Conservation (phyloP, 1,284 basidiomycete species). For the Ganoderma lucidum region DNA sequence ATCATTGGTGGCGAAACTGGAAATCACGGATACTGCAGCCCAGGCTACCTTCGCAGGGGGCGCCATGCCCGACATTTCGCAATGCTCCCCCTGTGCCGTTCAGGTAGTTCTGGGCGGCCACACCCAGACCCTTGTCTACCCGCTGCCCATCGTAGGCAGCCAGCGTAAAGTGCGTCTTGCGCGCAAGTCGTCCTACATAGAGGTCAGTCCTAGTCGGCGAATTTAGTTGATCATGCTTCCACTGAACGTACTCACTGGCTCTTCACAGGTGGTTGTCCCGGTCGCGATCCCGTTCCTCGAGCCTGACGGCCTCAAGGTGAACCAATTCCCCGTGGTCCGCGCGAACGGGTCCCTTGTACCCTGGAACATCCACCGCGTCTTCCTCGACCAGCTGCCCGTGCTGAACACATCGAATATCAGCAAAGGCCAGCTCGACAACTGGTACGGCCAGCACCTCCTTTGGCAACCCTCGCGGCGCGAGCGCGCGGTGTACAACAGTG, state of each 20-base stretch:
- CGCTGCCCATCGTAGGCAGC: slow-evolving; percentile 44
- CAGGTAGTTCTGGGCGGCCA: slow-evolving; percentile 37
- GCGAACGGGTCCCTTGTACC: slow-evolving; percentile 33
- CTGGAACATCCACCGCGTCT: slow-evolving; percentile 53
- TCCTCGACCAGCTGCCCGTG: slow-evolving; percentile 47
- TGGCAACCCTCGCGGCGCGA: slow-evolving; percentile 44
- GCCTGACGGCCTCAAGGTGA: slow-evolving; percentile 38
- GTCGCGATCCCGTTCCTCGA: slow-evolving; percentile 36
- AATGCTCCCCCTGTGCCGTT: slow-evolving; percentile 46
- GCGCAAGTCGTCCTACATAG: slow-evolving; percentile 59
- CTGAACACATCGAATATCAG: slow-evolving; percentile 28
- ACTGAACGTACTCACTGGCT: slow-evolving; percentile 6
- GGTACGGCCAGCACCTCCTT: slow-evolving; percentile 44
- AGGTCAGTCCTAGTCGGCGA: slow-evolving; percentile 46
- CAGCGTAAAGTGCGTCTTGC: slow-evolving; percentile 52
- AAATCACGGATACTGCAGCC: slow-evolving; percentile 36
- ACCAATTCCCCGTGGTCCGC: slow-evolving; percentile 44
- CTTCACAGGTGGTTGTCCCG: slow-evolving; percentile 39
- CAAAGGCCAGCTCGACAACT: slow-evolving; percentile 26
- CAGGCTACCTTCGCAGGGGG: slow-evolving; percentile 34
- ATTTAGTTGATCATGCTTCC: not conserved
- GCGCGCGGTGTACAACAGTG: slow-evolving; percentile 21
- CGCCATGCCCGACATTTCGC: slow-evolving; percentile 32
- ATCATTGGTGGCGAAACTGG: slow-evolving; percentile 36
- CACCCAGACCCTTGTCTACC: slow-evolving; percentile 43